Base-by-base conservation (phyloP, 371 early-diverging fungal species). In the Lichtheimia ramosa region DNA sequence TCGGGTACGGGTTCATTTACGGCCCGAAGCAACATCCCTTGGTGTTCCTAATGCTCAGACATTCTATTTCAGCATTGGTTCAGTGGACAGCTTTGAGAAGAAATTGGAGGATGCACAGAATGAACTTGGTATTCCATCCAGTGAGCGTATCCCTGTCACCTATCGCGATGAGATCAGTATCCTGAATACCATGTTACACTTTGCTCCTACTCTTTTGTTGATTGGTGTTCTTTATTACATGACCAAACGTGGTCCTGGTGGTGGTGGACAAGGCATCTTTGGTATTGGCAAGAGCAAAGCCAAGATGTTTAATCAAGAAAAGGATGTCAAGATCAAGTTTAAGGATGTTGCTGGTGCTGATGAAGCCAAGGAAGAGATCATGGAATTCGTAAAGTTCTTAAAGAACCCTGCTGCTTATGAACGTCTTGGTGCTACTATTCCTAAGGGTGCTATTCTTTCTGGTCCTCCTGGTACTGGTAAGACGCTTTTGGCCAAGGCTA, bases 271-370 rank as follows among this genome's bases (percentile, higher is more conserved):
- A 13, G 96, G 96, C 0, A 92, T 97, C 56, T 97, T 98, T 77
- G 95, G 95, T 25, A 90, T 98, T 54, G 97, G 97, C 54, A 98
- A 99, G 74, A 94, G 95, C 52, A 86, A 91, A 54, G 99, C 99
- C 27, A 93, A 92, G 74, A 74, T 97, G 85, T 98, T 89, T 80
- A 99, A 96, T 82, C 93, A 95, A 71, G 98, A 99, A 70, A 94
- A 92, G 5, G 92, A 94, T 48, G 92, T 98, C 56, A 86, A 94
- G 61, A 92, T 98, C 62, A 93, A 92, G 68, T 99, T 99, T 79
- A 97, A 97, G 83, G 99, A 99, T 78, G 99, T 99, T 0, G 99
- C 99, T 6, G 99, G 99, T 25, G 94, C 99, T 79, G 99, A 99
- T 75, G 94, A 95, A 72, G 99, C 99, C 62, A 99, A 99, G 77